Base-by-base conservation (phyloP, 2,329 filamentous ascomycete genomes). In the Hypocrella siamensis region DNA sequence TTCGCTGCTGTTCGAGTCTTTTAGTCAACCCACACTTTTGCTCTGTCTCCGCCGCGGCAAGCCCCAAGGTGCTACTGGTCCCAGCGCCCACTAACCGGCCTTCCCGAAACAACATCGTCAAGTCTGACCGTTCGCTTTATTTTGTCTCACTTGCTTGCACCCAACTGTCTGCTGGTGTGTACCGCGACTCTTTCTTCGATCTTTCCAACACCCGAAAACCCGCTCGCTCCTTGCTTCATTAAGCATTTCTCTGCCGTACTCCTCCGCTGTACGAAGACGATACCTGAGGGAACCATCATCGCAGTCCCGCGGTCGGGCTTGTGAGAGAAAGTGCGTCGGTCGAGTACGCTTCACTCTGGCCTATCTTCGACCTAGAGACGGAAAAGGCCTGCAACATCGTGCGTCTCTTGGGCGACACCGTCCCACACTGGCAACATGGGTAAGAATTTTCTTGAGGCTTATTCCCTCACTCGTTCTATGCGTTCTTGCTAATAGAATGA, bases 111-210 rank as follows among this genome's bases (percentile, higher is more conserved):
- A 26, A 28, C 7, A 25, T 22, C 25, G 7, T 11, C 31, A 21
- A 24, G 17, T 28, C 26, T 8, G 7, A 19, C 9, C 19, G 17
- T 21, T n/a, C 28, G 19, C 17, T 31, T 28, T 28, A 17, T 34
- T 31, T 34, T 34, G 24, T 34, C 33, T 34, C 29, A 30, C 21
- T 12, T 36, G 11, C 15, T 14, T 7, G 5, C 7, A 10, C 25
- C 25, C 15, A 14, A 26, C 15, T 4, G 25, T 6, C 7, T 14
- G 7, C 25, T 26, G 25, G 9, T 14, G 9, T 7, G n/a, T 26
- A 24, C 9, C 21, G 12, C 12, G 21, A 24, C 12, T 24, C 12
- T 12, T 12, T 8, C 12, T 24, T 4, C 12, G 21, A 24, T 24
- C 12, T 24, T 12, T 24, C 21, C 21, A n/a, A n/a, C n/a, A n/a